Evolutionary conservation across 1,284 basidiomycete species (phyloP).

Genomic region (Ustilago bromivora): DNA sequence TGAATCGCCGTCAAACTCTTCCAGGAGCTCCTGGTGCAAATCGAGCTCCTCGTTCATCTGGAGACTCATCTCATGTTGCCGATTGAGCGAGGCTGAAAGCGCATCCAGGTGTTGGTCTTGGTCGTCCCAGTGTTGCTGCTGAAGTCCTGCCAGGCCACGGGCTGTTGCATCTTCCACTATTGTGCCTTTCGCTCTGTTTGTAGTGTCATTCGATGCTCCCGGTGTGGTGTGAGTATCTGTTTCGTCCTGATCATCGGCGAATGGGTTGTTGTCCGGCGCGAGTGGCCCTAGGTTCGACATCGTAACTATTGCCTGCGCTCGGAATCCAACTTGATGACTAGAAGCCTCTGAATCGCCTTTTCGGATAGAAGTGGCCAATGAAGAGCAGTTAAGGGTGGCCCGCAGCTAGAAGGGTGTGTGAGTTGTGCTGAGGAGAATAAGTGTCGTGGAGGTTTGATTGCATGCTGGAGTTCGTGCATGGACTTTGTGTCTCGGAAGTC

Average conservation of each 20-base stretch:
- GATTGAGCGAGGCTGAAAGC: slow-evolving; percentile 57
- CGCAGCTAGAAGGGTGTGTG: not conserved
- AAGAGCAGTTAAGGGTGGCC: not conserved
- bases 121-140: slow-evolving; percentile 50
- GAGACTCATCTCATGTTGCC: slow-evolving; percentile 64
- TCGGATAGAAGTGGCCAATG: not conserved
- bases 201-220: not conserved
- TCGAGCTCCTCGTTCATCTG: slow-evolving; percentile 69
- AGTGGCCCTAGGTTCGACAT: slow-evolving; percentile 39
- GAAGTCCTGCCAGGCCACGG: slow-evolving; percentile 24
- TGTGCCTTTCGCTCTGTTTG: not conserved
- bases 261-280: slow-evolving; percentile 31
- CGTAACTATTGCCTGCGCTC: not conserved
- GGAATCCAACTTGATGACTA: not conserved
- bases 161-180: not conserved
- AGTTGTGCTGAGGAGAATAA: not conserved
- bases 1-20: slow-evolving; percentile 56
- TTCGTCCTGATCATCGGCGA: slow-evolving; percentile 37
- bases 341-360: slow-evolving; percentile 4
- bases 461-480: slow-evolving; percentile 1
- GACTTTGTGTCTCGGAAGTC: slow-evolving; percentile 5
- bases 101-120: slow-evolving; percentile 64
- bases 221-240: not conserved
- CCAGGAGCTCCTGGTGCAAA: slow-evolving; percentile 59
- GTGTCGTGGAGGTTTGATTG: not conserved